phyloP scores from a whole-genome alignment of 192 early-diverging fungal genomes.

The Cetraspora pellucida region DNA sequence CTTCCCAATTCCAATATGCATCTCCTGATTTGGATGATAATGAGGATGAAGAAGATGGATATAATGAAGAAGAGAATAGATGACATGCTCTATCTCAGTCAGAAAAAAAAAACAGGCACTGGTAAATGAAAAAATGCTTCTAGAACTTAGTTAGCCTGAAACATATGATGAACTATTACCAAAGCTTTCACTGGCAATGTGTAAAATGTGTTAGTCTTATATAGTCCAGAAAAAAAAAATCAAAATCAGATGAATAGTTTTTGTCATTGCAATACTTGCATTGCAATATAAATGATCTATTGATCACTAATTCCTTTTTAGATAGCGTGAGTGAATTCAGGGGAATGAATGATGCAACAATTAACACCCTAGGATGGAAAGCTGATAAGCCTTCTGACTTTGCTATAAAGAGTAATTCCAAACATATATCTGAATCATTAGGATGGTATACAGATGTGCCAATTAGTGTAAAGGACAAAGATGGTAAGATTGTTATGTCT shows the following conservation, averaged over 20 bases:
- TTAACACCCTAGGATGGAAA: background rate
- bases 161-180: background rate
- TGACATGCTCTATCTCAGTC: background rate
- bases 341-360: background rate
- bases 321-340: background rate
- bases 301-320: background rate
- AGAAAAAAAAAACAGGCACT: conserved; percentile 10
- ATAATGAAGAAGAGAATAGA: background rate
- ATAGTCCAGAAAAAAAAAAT: background rate
- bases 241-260: background rate
- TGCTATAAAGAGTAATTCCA: background rate
- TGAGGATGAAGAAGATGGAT: background rate
- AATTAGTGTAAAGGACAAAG: background rate
- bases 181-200: background rate
- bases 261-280: background rate
- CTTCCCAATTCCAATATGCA: background rate
- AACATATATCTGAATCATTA: background rate
- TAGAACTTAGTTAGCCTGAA: background rate
- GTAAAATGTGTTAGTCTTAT: background rate
- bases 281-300: background rate
- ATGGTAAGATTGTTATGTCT: background rate
- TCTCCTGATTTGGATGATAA: background rate
- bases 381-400: background rate
- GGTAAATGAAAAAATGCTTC: too few relatives aligned
- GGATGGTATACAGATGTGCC: background rate